Evolutionary conservation across 2,329 filamentous ascomycete species (phyloP).

Genomic region (Akanthomyces uredinophilus): DNA sequence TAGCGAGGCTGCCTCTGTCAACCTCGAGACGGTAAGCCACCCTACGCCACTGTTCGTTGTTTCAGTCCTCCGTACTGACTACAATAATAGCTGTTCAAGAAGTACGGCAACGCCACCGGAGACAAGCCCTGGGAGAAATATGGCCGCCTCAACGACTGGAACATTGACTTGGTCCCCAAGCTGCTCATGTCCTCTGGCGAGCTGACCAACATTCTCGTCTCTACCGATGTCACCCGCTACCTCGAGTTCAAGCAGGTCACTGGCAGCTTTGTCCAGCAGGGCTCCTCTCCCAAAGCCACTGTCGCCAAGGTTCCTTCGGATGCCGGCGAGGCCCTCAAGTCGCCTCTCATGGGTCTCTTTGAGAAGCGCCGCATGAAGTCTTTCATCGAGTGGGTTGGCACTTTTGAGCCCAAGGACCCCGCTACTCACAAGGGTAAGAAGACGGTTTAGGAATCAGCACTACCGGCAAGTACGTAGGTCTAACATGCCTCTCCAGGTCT

Average conservation of each 20-base stretch:
- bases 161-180: constrained; percentile 97
- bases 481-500: constrained; percentile 53
- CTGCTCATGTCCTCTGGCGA: constrained; percentile 98
- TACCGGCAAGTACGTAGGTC: neutral
- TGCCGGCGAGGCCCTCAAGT: constrained; percentile 82
- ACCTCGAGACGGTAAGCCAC: constrained; percentile 77
- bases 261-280: constrained; percentile 94
- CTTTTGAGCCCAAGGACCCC: constrained; percentile 76
- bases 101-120: constrained; percentile 81
- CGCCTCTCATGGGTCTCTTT: constrained; percentile 92
- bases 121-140: constrained; percentile 97
- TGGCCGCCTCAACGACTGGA: constrained; percentile 95
- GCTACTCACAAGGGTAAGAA: constrained; percentile 80
- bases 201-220: constrained; percentile 96
- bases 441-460: neutral
- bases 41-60: neutral
- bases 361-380: constrained; percentile 96
- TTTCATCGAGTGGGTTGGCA: constrained; percentile 93
- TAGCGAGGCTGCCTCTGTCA: constrained; percentile 88
- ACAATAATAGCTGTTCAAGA: constrained; percentile 77
- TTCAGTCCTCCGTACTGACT: constrained; percentile 1
- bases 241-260: constrained; percentile 93
- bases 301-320: constrained; percentile 97
- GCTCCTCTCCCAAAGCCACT: constrained; percentile 73
- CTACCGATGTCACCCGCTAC: constrained; percentile 84